Evolutionary conservation across 2,329 filamentous ascomycete species (phyloP), one percentile per base, ranked within the genome.

Genomic region (Colletotrichum cuscutae): DNA sequence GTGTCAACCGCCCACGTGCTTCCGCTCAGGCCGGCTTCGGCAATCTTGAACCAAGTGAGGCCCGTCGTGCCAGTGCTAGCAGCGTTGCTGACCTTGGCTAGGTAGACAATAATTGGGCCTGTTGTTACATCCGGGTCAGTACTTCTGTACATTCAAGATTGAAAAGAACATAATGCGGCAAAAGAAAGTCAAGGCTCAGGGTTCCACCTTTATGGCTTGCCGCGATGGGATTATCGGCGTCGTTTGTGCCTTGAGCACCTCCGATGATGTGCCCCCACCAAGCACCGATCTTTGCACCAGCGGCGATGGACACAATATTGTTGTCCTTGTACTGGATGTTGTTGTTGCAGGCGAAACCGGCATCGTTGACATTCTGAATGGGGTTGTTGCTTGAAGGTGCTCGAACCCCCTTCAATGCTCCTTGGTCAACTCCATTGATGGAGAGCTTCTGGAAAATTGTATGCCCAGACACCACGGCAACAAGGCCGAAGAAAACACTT

Each of bases 21-120:
- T 42, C 72, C 68, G 32, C 78, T 79, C 37, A 79, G 76, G 15
- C 83, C 82, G 68, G 84, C 82, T 76, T 86, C 83, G 74, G 82
- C 83, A 65, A 89, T 81, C 81, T 89, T 89, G 82, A 89, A 88
- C 87, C 86, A 89, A 35, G 81, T 78, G 7, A 81, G 80, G 30
- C 82, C 81, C 1, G 78, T 76, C 7, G 82, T 78, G 5, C 79
- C 77, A 9, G 85, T 80, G 1, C 80, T 83, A 13, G 83, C 82
- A 1, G 87, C 86, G 68, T 87, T 83, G 73, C 80, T 77, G 22
- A 89, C 87, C 76, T 86, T 85, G 70, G 85, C 83, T 62, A 88
- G 82, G 77, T 88, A 88, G 15, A 85, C 81, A 24, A 83, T 81
- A 67, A 88, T 83, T 2, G 87, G 86, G 3, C 86, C 86, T 82